Evolutionary conservation across 805 yeast genomes (phyloP).

Genomic region (Teunomyces panamensis): DNA sequence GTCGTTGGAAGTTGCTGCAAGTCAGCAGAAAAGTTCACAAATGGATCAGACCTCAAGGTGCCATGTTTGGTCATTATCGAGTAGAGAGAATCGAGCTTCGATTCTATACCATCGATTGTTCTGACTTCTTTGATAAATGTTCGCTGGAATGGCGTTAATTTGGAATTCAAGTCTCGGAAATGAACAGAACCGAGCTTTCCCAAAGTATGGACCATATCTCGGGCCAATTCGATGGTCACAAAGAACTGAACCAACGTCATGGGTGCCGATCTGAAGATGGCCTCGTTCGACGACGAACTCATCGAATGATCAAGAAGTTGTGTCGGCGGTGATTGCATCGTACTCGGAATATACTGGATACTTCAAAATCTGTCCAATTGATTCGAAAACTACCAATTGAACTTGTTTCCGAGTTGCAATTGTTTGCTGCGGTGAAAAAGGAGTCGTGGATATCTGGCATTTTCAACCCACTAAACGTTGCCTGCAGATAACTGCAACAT

Average conservation of each 20-base stretch:
- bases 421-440: slow-evolving; percentile 2
- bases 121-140: slow-evolving; percentile 43
- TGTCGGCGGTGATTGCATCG: not conserved
- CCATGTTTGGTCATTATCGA: slow-evolving; percentile 29
- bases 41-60: slow-evolving; percentile 23
- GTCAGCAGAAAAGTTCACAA: slow-evolving; percentile 44
- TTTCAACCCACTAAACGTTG: not conserved
- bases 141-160: slow-evolving; percentile 44
- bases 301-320: not conserved
- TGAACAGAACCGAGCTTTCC: slow-evolving; percentile 42
- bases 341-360: not conserved
- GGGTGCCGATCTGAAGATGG: slow-evolving; percentile 46
- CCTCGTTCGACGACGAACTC: slow-evolving; percentile 20
- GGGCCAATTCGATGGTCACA: slow-evolving; percentile 44
- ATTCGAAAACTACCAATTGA: not conserved
- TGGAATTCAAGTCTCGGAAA: slow-evolving; percentile 48
- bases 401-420: not conserved
- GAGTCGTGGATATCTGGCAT: slow-evolving; percentile 4
- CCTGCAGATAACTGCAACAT: not conserved
- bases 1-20: slow-evolving; percentile 41
- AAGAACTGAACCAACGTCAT: slow-evolving; percentile 49
- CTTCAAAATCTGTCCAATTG: not conserved
- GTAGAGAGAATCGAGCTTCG: slow-evolving; percentile 26
- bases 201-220: slow-evolving; percentile 38
- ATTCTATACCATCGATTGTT: slow-evolving; percentile 31